Base-by-base conservation (phyloP, 2,329 filamentous ascomycete genomes). In the Pseudogymnoascus sp. region DNA sequence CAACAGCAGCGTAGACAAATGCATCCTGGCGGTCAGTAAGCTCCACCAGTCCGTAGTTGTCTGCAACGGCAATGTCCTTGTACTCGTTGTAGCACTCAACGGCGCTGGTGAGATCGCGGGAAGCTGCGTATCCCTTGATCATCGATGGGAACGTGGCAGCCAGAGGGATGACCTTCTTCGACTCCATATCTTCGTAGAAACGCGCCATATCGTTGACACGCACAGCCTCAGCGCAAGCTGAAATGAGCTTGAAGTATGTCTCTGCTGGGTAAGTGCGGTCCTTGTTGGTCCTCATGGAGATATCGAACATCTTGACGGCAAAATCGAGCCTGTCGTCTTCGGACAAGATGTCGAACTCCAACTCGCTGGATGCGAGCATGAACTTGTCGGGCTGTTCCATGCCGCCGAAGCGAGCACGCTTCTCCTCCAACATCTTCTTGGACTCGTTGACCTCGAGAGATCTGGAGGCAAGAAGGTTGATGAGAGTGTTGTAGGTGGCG, bases 51-150 rank as follows among this genome's bases (percentile, higher is more conserved):
- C 92, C 92, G 40, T 83, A 85, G 74, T 97, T 90, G 73, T 95
- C 84, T 40, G 88, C 86, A 62, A 97, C 85, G n/a, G 93, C 93
- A 45, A 97, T 81, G 54, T 86, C 84, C 72, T 91, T 91, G 81
- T 97, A 97, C 76, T 96, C 91, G 68, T 96, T 93, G 77, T 97
- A 99, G 76, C 91, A 92, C 74, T 96, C 92, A 5, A 97, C 90
- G 18, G 93, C 95, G 69, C 90, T 96, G 70, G 87, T 82, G 51
- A 97, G 78, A 73, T 97, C 92, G 60, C 92, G 90, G 10, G 83
- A 84, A 45, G 84, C 83, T 66, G 91, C 91, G 73, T 96, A 97
- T 0, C 93, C 92, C n/a, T 89, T 87, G 74, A 99, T 97, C 90
- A 99, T 96, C 16, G 88, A 84, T 1, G 92, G 89, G 77, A 96